These are phyloP conservation scores for Podila epigama DNA, from an alignment of 192 early-diverging fungal species.

Conservation along the genomic window DNA sequence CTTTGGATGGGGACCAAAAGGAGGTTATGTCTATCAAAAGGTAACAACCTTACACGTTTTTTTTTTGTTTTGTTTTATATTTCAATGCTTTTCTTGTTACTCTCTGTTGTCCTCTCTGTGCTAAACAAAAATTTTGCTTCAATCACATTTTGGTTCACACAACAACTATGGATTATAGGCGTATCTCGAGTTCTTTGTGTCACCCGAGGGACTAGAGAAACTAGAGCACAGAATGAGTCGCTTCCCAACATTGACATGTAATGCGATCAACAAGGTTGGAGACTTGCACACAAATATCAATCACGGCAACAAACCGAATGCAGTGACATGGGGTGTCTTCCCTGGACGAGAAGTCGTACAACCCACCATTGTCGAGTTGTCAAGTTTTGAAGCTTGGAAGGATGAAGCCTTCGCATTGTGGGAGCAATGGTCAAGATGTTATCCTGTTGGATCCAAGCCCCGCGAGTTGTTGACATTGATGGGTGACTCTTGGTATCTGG, in stretches of 20 bases:
- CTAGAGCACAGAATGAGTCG: conserved; percentile 72
- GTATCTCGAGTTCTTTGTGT: conserved; percentile 94
- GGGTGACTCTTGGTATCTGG: conserved; percentile 80
- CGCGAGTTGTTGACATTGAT: conserved; percentile 63
- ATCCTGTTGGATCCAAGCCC: conserved; percentile 55
- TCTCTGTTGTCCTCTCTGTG: not conserved
- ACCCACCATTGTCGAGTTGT: conserved; percentile 87
- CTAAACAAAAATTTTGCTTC: not conserved
- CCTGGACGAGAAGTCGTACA: conserved; percentile 92
- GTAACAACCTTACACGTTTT: too few relatives aligned
- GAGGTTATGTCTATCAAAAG: conserved; percentile 97
- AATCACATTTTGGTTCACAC: not conserved
- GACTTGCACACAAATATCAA: conserved; percentile 9
- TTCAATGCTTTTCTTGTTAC: not conserved
- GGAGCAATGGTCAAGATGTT: conserved; percentile 84
- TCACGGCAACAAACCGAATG: conserved; percentile 66
- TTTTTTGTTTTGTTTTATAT: not conserved
- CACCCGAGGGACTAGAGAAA: conserved; percentile 63
- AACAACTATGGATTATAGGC: too few relatives aligned
- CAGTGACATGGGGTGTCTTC: conserved; percentile 99
- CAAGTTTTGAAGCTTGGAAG: conserved; percentile 90
- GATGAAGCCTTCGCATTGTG: conserved; percentile 94
- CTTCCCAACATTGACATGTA: conserved; percentile 79
- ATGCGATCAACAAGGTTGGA: conserved; percentile 76
- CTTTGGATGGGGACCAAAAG: conserved; percentile 95